phyloP scores from a whole-genome alignment of 345 rosid species.

The Lepidium sativum region DNA sequence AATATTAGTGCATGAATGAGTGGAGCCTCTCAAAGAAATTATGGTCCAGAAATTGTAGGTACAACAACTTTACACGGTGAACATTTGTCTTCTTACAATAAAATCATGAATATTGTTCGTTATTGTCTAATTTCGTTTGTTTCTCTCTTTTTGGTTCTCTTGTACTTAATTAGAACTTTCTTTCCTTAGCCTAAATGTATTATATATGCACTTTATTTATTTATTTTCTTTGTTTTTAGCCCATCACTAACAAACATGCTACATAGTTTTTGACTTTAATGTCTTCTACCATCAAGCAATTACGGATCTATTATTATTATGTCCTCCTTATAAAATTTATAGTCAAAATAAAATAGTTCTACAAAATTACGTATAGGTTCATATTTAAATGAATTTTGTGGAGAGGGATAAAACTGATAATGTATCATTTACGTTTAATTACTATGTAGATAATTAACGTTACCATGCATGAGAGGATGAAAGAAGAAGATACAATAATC shows the following conservation, averaged over 20 bases:
- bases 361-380: not conserved
- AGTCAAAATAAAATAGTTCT: not conserved
- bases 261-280: constrained; percentile 12
- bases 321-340: not conserved
- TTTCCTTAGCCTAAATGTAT: not conserved
- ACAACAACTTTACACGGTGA: not conserved
- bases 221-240: not conserved
- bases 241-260: not conserved
- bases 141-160: not conserved
- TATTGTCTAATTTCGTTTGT: not conserved
- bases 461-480: not conserved
- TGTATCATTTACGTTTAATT: not conserved
- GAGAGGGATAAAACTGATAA: not conserved
- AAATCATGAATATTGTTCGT: not conserved
- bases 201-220: not conserved
- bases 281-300: not conserved
- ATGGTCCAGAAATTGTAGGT: not conserved
- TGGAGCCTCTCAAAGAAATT: too few relatives aligned
- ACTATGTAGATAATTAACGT: not conserved
- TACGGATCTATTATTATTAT: not conserved
- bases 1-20: too few relatives aligned
- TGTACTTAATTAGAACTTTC: not conserved
- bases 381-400: not conserved
- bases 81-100: not conserved
- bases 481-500: not conserved